These are phyloP conservation scores for Poteriospumella lacustris DNA, from an alignment of 108 stramenopile species.

Conservation along the genomic window DNA sequence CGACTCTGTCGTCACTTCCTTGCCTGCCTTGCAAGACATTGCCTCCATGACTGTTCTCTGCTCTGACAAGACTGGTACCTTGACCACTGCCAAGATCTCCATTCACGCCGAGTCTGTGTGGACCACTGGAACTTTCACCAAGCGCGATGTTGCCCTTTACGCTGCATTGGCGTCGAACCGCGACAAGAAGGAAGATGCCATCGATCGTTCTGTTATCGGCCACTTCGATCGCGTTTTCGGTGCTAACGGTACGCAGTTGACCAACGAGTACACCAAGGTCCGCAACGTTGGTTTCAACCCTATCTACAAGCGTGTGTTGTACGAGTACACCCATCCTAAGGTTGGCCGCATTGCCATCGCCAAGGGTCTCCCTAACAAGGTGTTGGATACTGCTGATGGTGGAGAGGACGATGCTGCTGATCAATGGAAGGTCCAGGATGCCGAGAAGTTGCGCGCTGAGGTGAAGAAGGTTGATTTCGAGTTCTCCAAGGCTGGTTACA, in stretches of 20 bases:
- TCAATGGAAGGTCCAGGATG: constrained; percentile 66
- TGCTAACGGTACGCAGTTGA: neutral
- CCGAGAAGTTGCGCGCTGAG: constrained; percentile 28
- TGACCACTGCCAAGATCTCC: constrained; percentile 75
- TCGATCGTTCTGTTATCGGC: constrained; percentile 65
- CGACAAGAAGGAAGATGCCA: constrained; percentile 76
- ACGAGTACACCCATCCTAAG: constrained; percentile 47
- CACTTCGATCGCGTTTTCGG: constrained; percentile 4
- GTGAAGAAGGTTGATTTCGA: constrained; percentile 40
- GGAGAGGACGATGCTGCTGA: constrained; percentile 57
- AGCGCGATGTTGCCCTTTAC: constrained; percentile 59
- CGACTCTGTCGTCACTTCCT: constrained; percentile 70
- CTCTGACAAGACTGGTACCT: constrained; percentile 79
- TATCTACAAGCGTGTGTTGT: constrained; percentile 49
- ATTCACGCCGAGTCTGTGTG: constrained; percentile 54
- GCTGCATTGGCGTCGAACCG: constrained; percentile 67
- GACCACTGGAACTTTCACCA: constrained; percentile 51
- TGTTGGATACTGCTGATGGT: constrained; percentile 65
- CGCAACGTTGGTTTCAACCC: constrained; percentile 47
- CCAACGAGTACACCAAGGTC: neutral
- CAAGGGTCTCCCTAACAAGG: constrained; percentile 68
- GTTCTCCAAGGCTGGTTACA: constrained; percentile 61
- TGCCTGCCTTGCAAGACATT: constrained; percentile 78
- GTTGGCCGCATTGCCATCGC: constrained; percentile 56
- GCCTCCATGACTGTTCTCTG: constrained; percentile 72